Evolutionary conservation across 768 basidiomycete species (phyloP).

Genomic region (Russula earlei): DNA sequence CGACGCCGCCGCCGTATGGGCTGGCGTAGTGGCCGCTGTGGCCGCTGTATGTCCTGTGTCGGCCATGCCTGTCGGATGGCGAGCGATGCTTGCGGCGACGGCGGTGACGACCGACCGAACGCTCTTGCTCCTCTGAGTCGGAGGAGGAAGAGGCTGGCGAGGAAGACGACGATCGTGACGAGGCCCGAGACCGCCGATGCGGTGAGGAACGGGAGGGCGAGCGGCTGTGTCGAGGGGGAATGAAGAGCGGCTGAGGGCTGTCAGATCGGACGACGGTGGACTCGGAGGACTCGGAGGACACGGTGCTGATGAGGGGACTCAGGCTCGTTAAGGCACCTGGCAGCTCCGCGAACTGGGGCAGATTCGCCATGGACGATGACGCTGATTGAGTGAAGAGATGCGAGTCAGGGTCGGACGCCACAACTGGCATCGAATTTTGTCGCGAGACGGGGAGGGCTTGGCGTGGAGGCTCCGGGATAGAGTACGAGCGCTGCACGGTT

Average conservation of each 20-base stretch:
- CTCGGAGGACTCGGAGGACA: constrained; percentile 10
- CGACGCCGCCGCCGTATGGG: neutral
- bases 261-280: constrained; percentile 21
- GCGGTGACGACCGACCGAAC: neutral
- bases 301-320: constrained; percentile 24
- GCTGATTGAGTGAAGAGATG: neutral
- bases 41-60: constrained; percentile 2
- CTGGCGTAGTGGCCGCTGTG: neutral
- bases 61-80: neutral
- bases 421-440: constrained; percentile 17
- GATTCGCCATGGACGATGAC: constrained; percentile 11
- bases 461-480: constrained; percentile 9
- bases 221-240: constrained; percentile 32
- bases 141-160: neutral
- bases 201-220: constrained; percentile 25
- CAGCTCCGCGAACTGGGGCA: constrained; percentile 26
- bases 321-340: constrained; percentile 21
- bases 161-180: constrained; percentile 34
- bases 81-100: constrained; percentile 1
- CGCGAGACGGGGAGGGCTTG: neutral
- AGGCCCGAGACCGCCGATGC: constrained; percentile 35
- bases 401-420: neutral
- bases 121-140: constrained; percentile 3
- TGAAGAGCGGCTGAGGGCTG: constrained; percentile 27
- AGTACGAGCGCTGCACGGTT: constrained; percentile 10